Conservation (phyloP, 2,329 filamentous ascomycete species). For the Pseudogymnoascus sp. region DNA sequence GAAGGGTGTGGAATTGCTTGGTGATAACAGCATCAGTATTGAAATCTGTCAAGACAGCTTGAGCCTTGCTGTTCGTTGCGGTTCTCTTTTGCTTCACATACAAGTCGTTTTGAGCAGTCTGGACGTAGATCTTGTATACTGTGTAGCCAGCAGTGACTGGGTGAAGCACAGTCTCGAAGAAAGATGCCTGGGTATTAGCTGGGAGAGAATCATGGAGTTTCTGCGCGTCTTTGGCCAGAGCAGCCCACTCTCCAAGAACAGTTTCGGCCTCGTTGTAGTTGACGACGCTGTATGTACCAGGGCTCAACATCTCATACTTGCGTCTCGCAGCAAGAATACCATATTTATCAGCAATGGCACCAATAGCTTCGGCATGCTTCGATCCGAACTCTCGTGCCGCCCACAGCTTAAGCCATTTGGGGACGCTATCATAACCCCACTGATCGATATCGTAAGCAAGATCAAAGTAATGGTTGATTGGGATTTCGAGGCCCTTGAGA, state of each 20-base stretch:
- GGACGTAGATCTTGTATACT: conserved; percentile 45
- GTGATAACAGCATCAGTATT: conserved; percentile 49
- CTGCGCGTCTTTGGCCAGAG: conserved; percentile 45
- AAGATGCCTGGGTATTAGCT: conserved; percentile 43
- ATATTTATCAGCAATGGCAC: conserved; percentile 45
- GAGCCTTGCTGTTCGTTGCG: conserved; percentile 44
- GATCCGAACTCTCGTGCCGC: conserved; percentile 48
- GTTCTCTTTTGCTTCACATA: conserved; percentile 49
- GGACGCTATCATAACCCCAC: conserved; percentile 47
- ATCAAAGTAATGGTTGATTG: conserved; percentile 59
- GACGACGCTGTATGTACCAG: conserved; percentile 48
- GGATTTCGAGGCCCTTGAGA: conserved; percentile 51
- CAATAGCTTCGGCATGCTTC: conserved; percentile 38
- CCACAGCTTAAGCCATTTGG: conserved; percentile 48
- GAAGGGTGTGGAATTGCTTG: conserved; percentile 45
- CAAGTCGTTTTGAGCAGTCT: conserved; percentile 42
- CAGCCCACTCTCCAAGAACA: conserved; percentile 46
- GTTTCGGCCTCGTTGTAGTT: conserved; percentile 57
- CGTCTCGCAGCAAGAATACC: conserved; percentile 47
- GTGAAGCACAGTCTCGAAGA: conserved; percentile 54
- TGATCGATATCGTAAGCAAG: conserved; percentile 54
- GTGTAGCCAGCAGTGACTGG: conserved; percentile 49
- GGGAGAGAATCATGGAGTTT: conserved; percentile 46
- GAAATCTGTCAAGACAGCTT: conserved; percentile 43
- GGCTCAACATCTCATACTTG: conserved; percentile 54